These are phyloP conservation scores for Nannochloris sp. DNA, from an alignment of 139 green algal species.

Conservation along the genomic window DNA sequence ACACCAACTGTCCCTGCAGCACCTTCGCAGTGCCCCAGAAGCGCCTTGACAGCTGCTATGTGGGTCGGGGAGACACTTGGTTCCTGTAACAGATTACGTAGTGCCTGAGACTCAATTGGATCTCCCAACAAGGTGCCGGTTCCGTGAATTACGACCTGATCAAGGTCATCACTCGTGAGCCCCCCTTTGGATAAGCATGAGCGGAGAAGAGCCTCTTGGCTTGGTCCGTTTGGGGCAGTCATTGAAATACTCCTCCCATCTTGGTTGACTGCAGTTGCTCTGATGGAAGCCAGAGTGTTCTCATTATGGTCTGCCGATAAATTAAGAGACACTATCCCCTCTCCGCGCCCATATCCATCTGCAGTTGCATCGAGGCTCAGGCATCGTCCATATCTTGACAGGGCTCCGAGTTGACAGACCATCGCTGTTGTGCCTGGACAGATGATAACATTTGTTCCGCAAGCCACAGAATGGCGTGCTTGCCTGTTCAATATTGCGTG, in stretches of 20 bases:
- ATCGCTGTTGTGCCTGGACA: constrained; percentile 11
- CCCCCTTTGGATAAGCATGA: constrained; percentile 21
- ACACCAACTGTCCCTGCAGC: constrained; percentile 44
- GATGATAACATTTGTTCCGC: constrained; percentile 30
- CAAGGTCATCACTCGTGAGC: neutral
- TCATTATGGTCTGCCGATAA: neutral
- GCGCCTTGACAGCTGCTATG: constrained; percentile 29
- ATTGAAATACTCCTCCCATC: constrained; percentile 73
- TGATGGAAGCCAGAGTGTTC: neutral
- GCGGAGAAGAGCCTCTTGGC: constrained; percentile 43
- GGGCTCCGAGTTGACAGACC: constrained; percentile 33
- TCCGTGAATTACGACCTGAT: constrained; percentile 23
- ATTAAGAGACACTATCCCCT: constrained; percentile 22
- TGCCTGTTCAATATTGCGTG: constrained; percentile 13
- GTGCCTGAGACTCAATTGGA: constrained; percentile 22
- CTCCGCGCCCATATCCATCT: constrained; percentile 53
- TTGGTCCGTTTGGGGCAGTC: constrained; percentile 69
- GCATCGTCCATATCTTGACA: constrained; percentile 39
- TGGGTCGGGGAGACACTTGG: neutral
- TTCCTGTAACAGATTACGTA: neutral
- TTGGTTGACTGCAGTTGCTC: constrained; percentile 65
- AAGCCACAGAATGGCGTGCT: constrained; percentile 7
- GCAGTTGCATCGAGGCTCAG: constrained; percentile 40
- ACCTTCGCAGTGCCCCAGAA: constrained; percentile 38
- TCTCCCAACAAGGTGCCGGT: constrained; percentile 44